phyloP scores from a whole-genome alignment of 192 early-diverging fungal species.

The Dissophora globulifera region DNA sequence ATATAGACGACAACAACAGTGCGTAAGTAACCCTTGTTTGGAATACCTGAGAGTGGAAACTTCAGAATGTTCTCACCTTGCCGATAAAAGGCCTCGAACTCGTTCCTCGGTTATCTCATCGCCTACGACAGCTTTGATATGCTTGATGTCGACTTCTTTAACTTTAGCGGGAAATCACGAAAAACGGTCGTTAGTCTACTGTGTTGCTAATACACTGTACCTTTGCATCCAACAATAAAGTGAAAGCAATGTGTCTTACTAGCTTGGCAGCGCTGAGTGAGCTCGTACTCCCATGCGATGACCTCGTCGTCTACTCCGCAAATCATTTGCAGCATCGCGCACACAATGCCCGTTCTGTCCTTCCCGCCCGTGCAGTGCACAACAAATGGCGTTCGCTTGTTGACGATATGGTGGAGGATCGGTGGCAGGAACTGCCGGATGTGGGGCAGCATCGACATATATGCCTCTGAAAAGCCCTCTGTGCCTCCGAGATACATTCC shows the following conservation, averaged over 20 bases:
- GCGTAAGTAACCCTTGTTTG: neutral
- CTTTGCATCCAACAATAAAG: too few species aligned
- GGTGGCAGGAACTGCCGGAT: conserved; percentile 38
- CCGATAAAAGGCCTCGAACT: conserved; percentile 9
- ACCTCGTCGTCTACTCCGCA: conserved; percentile 70
- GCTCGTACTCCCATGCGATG: conserved; percentile 68
- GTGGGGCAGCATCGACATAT: conserved; percentile 53
- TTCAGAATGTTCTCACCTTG: conserved; percentile 3
- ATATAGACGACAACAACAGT: neutral
- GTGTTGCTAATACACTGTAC: too few species aligned
- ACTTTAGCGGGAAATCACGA: neutral
- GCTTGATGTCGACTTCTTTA: conserved; percentile 21
- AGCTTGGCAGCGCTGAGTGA: conserved; percentile 40
- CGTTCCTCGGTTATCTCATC: conserved; percentile 2
- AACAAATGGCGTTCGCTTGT: conserved; percentile 57
- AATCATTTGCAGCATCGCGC: conserved; percentile 63
- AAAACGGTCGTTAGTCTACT: too few species aligned
- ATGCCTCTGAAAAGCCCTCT: conserved; percentile 58
- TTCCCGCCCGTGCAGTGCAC: conserved; percentile 77
- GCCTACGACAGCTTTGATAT: conserved; percentile 6
- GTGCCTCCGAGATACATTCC: conserved; percentile 60
- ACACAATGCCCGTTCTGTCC: conserved; percentile 70
- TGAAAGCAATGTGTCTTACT: neutral
- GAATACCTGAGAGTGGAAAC: neutral
- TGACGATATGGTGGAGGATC: conserved; percentile 55